These are phyloP conservation scores for Globisporangium nunn DNA, from an alignment of 352 stramenopile species.

Conservation along the genomic window DNA sequence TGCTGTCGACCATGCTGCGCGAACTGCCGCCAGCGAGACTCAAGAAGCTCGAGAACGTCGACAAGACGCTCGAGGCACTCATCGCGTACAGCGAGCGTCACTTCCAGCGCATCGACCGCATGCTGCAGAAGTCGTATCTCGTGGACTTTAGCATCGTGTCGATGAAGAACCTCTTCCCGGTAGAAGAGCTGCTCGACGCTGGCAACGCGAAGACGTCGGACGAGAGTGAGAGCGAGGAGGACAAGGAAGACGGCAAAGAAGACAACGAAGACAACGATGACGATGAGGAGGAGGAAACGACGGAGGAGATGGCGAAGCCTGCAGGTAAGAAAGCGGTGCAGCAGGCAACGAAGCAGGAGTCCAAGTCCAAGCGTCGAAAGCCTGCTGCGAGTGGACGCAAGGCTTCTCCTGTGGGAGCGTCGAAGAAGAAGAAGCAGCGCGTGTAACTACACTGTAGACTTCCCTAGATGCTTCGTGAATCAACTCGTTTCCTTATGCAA, in stretches of 20 bases:
- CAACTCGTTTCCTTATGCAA: background rate
- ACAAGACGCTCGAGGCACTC: conserved; percentile 89
- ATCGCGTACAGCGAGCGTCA: conserved; percentile 96
- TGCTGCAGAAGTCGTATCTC: conserved; percentile 96
- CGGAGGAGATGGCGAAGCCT: background rate
- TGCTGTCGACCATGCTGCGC: conserved; percentile 89
- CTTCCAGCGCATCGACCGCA: conserved; percentile 94
- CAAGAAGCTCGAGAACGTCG: conserved; percentile 62
- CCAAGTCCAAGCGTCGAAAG: conserved; percentile 13
- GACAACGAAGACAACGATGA: conserved; percentile 2
- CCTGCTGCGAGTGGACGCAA: background rate
- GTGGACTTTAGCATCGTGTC: conserved; percentile 91
- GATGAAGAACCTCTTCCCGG: conserved; percentile 79
- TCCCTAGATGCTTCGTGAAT: conserved; percentile 12
- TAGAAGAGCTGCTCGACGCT: conserved; percentile 12
- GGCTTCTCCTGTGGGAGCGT: background rate
- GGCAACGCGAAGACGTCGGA: conserved; percentile 21
- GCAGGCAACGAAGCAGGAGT: background rate
- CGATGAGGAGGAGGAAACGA: conserved; percentile 3
- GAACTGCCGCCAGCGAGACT: conserved; percentile 53
- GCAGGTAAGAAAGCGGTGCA: conserved; percentile 18
- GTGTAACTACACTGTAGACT: conserved; percentile 17
- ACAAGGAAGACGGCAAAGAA: conserved; percentile 13
- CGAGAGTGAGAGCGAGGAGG: conserved; percentile 30
- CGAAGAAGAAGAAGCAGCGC: conserved; percentile 35